Evolutionary conservation across 2,329 filamentous ascomycete species (phyloP).

Genomic region (Colletotrichum navitas): DNA sequence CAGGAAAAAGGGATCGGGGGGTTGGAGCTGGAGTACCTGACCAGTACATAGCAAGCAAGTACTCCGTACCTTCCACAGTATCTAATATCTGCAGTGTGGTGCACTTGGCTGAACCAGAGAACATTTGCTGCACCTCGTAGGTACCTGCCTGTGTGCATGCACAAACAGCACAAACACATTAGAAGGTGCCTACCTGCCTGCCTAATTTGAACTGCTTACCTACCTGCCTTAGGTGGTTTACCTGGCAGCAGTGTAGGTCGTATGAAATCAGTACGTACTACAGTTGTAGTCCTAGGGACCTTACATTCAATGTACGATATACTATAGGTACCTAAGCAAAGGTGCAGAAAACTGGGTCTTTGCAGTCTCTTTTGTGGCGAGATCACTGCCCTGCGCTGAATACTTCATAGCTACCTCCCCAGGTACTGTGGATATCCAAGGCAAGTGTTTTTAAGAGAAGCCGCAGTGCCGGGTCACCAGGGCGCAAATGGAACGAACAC

Average conservation of each 20-base stretch:
- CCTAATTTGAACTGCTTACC: neutral
- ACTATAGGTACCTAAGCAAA: no score
- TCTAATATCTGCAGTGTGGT: neutral
- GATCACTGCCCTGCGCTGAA: neutral
- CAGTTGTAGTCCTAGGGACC: no score
- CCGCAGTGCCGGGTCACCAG: neutral
- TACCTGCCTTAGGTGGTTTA: no score
- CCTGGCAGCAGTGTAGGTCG: no score
- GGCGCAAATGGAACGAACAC: neutral
- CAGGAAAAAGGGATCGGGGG: neutral
- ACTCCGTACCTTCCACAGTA: neutral
- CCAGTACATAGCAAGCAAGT: neutral
- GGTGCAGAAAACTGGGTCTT: neutral
- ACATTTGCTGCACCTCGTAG: neutral
- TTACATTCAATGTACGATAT: no score
- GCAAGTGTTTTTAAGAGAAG: neutral
- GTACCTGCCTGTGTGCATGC: neutral
- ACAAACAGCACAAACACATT: neutral
- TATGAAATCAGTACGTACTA: neutral
- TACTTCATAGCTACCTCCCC: neutral
- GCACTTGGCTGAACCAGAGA: neutral
- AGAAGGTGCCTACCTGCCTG: neutral
- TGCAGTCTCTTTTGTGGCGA: neutral
- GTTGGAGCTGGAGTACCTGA: neutral
- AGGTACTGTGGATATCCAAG: no score